Percentiles rank a stretch among this genome's conserved stretches.
These are phyloP conservation scores for Hyphopichia pseudoburtonii DNA, from an alignment of 1,139 yeast genomes.

Conservation along the genomic window DNA sequence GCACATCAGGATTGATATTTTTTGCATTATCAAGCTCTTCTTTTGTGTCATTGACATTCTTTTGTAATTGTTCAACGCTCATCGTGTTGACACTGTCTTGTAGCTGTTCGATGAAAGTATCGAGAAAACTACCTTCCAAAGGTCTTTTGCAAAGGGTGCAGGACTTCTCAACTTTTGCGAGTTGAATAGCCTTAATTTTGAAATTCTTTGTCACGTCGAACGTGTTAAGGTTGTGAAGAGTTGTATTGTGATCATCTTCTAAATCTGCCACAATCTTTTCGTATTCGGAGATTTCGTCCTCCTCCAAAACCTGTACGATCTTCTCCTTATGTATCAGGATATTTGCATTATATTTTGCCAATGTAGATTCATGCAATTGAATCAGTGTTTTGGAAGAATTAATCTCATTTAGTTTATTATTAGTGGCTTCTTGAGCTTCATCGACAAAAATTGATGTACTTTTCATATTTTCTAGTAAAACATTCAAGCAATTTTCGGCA, in stretches of 20 bases:
- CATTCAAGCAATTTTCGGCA: slow-evolving; percentile 19
- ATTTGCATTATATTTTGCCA: slow-evolving; percentile 15
- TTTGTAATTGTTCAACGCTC: slow-evolving; percentile 36
- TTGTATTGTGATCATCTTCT: slow-evolving; percentile 59
- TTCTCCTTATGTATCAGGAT: slow-evolving; percentile 15
- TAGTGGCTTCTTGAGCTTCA: slow-evolving; percentile 5
- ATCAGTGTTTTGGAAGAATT: slow-evolving; percentile 15
- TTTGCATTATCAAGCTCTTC: slow-evolving; percentile 27
- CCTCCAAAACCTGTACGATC: slow-evolving; percentile 33
- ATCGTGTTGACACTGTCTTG: slow-evolving; percentile 37
- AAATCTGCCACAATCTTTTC: slow-evolving; percentile 51
- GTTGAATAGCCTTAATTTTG: slow-evolving; percentile 60
- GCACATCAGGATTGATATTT: slow-evolving; percentile 28
- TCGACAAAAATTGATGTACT: no score
- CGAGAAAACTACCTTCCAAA: slow-evolving; percentile 45
- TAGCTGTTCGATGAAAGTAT: slow-evolving; percentile 31
- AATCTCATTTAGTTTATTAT: slow-evolving; percentile 6
- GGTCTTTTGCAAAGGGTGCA: slow-evolving; percentile 68
- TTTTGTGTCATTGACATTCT: slow-evolving; percentile 31
- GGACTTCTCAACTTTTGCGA: slow-evolving; percentile 54
- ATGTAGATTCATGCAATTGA: slow-evolving; percentile 11
- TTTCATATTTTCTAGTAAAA: slow-evolving; percentile 6
- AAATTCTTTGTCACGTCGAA: slow-evolving; percentile 65
- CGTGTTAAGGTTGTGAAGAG: slow-evolving; percentile 62
- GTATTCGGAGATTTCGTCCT: slow-evolving; percentile 51